Evolutionary conservation across 2,329 filamentous ascomycete genomes (phyloP).

Genomic region (Phaeoacremonium minimum): DNA sequence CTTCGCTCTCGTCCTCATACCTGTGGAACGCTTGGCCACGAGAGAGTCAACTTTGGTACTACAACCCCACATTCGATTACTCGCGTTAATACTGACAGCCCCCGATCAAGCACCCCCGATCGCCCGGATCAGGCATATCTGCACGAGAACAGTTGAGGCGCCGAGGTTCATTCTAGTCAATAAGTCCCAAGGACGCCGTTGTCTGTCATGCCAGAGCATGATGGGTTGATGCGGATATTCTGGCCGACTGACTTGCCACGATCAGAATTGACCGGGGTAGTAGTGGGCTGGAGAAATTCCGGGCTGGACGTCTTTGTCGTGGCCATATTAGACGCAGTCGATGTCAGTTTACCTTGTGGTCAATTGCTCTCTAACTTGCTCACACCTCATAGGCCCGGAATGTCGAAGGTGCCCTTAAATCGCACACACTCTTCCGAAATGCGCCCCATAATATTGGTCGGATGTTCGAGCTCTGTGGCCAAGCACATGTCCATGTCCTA

Average conservation of each 20-base stretch:
- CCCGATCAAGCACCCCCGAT: slow-evolving; percentile 80
- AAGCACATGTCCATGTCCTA: slow-evolving; percentile 77
- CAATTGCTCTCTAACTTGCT: slow-evolving; percentile 14
- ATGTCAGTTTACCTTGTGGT: slow-evolving; percentile 50
- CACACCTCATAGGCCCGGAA: slow-evolving; percentile 55
- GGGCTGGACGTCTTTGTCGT: slow-evolving; percentile 87
- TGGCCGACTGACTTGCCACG: slow-evolving; percentile 85
- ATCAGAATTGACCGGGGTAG: slow-evolving; percentile 72
- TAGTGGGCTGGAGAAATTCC: slow-evolving; percentile 96
- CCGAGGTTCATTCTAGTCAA: slow-evolving; percentile 80
- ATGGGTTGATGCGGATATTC: slow-evolving; percentile 97
- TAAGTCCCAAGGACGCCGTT: slow-evolving; percentile 19
- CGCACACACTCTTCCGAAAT: slow-evolving; percentile 78
- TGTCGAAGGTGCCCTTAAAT: slow-evolving; percentile 83
- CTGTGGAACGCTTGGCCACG: slow-evolving; percentile 76
- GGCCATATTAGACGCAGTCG: slow-evolving; percentile 83
- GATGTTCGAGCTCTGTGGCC: slow-evolving; percentile 81
- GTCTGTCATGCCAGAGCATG: slow-evolving; percentile 62
- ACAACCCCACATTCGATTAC: slow-evolving; percentile 13
- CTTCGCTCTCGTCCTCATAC: slow-evolving; percentile 80
- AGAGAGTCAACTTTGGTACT: slow-evolving; percentile 77
- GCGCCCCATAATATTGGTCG: slow-evolving; percentile 74
- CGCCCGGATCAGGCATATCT: slow-evolving; percentile 75
- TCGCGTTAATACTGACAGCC: no score
- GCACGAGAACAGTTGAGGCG: slow-evolving; percentile 92